Percentiles rank a stretch among this genome's conserved stretches.
Evolutionary conservation across 495 filamentous ascomycete genomes (phyloP).

Genomic region (Penicillium steckii): DNA sequence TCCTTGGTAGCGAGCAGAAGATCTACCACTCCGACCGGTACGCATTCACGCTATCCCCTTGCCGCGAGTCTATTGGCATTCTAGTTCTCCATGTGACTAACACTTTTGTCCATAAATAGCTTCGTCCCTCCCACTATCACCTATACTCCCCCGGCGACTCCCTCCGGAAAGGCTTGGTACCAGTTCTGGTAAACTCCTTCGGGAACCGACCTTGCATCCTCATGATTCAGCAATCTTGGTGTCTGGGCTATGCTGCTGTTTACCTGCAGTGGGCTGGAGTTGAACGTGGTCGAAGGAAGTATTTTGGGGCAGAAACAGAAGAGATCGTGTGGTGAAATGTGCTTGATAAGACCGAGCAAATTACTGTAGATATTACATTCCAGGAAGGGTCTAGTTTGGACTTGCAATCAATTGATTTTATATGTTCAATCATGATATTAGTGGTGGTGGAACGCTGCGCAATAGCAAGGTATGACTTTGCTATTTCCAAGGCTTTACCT

Average conservation of each 20-base stretch:
- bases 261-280: constrained; percentile 11
- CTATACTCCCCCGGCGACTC: constrained; percentile 32
- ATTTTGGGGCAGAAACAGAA: not conserved
- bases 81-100: constrained; percentile 7
- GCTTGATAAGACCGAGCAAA: constrained; percentile 19
- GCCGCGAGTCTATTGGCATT: not conserved
- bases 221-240: not conserved
- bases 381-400: constrained; percentile 29
- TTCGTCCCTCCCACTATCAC: constrained; percentile 48
- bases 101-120: constrained; percentile 17
- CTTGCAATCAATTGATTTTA: constrained; percentile 29
- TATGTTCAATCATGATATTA: constrained; percentile 8
- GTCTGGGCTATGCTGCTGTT: not conserved
- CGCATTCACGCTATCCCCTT: constrained; percentile 29
- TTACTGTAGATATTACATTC: constrained; percentile 43
- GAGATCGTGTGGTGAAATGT: not conserved
- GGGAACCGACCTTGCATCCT: not conserved
- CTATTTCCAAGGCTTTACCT: no score
- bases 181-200: constrained; percentile 1
- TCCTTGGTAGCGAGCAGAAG: constrained; percentile 74
- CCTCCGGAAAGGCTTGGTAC: constrained; percentile 4
- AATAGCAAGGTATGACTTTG: no score
- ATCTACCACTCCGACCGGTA: constrained; percentile 89
- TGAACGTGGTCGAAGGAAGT: constrained; percentile 2
- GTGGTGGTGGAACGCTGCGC: no score